These are phyloP conservation scores for Nemania sp. DNA, from an alignment of 2,329 filamentous ascomycete species.

Conservation along the genomic window DNA sequence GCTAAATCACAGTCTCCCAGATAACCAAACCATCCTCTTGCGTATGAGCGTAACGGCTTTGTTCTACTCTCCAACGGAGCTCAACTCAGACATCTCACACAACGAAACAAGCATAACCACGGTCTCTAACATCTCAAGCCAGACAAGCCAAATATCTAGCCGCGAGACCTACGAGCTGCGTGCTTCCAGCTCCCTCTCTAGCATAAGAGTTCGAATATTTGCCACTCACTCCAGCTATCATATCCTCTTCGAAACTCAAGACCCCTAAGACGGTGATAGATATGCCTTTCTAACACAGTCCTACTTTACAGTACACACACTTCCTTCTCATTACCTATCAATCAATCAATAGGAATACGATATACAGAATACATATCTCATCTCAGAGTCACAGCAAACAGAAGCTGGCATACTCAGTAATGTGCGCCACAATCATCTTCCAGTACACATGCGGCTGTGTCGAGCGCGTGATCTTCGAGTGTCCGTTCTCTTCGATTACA, in stretches of 20 bases:
- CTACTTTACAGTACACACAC: background rate
- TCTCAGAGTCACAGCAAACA: background rate
- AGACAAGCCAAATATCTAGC: background rate
- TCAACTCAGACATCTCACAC: background rate
- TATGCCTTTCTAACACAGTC: background rate
- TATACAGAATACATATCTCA: background rate
- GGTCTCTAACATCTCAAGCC: background rate
- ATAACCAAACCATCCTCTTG: background rate
- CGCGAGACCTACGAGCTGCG: background rate
- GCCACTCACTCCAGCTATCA: background rate
- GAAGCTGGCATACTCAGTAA: conserved; percentile 14
- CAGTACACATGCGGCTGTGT: conserved; percentile 46
- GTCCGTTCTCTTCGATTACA: conserved; percentile 19
- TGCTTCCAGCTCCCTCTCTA: background rate
- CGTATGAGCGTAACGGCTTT: background rate
- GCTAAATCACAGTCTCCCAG: background rate
- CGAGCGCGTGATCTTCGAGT: conserved; percentile 43
- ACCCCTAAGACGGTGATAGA: background rate
- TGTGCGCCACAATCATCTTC: conserved; percentile 46
- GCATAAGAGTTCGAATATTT: background rate
- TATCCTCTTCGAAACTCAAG: background rate
- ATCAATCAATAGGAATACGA: background rate
- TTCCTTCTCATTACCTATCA: background rate
- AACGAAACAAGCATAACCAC: background rate
- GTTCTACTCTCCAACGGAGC: background rate